Conservation (phyloP, 2,329 filamentous ascomycete species). For the Fusarium sp. region DNA sequence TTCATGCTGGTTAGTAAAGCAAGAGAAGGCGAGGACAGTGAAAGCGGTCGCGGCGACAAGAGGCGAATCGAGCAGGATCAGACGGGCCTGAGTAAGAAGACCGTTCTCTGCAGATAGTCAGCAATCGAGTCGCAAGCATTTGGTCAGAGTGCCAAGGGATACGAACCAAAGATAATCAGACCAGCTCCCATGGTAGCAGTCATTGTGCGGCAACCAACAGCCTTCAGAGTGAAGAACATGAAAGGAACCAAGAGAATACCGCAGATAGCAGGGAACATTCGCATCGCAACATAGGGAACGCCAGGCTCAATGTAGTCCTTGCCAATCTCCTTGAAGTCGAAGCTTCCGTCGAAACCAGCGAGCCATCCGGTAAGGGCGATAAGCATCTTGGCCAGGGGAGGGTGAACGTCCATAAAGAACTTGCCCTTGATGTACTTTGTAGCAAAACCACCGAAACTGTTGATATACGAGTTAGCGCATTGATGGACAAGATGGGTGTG, state of each 20-base stretch:
- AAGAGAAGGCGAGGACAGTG: conserved; percentile 89
- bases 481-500: background rate
- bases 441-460: conserved; percentile 95
- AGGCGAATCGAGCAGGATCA: conserved; percentile 96
- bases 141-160: background rate
- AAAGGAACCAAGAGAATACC: conserved; percentile 89
- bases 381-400: conserved; percentile 94
- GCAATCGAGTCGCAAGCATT: conserved; percentile 18
- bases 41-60: conserved; percentile 93
- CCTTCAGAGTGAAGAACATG: conserved; percentile 96
- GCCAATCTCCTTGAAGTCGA: conserved; percentile 99
- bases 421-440: conserved; percentile 99
- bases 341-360: conserved; percentile 93
- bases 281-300: conserved; percentile 98
- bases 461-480: conserved; percentile 35
- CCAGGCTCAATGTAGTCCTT: conserved; percentile 96
- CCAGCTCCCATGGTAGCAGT: conserved; percentile 86
- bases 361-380: conserved; percentile 95
- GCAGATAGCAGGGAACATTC: conserved; percentile 88
- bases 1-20: conserved; percentile 97
- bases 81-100: conserved; percentile 90
- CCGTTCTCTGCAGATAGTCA: conserved; percentile 80
- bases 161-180: conserved; percentile 90
- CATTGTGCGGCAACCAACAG: conserved; percentile 86
- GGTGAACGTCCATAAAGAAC: conserved; percentile 99